Base-by-base conservation (phyloP, 805 yeast species). In the Pichia paraexigua region DNA sequence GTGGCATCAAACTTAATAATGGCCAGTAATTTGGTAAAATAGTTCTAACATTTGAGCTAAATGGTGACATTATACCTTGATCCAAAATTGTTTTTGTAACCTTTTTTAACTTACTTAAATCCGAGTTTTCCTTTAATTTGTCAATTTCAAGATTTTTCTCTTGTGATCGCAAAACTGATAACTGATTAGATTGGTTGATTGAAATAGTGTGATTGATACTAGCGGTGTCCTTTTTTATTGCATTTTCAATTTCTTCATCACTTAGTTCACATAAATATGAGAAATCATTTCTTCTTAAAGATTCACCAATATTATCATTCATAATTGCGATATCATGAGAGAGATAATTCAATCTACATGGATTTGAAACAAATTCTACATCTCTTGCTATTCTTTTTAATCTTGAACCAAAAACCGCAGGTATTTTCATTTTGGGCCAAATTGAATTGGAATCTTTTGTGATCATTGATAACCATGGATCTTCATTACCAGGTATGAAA, bases 31-130 rank as follows among this genome's bases (percentile, higher is more conserved):
- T 83, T 72, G 95, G 79, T 21, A 79, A 70, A 1, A 87, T 72
- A 0, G 95, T 86, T 54, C 87, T 76, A 27, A 79, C 68, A 22
- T 72, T 67, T 20, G 72, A 66, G 2, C 81, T 69, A 61, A 91
- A 89, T 13, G 99, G 99, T 32, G 94, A 85, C 45, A 94, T 65
- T 61, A 81, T 85, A 0, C 94, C 94, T 67, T 94, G 99, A 61
- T 88, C 96, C 13, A 94, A 66, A 0, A 94, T 54, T 0, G 97
- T 90, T 56, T 86, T 83, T 18, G 85, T 87, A 2, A 90, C 67
- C 60, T 84, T 83, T 55, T 88, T 74, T 0, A 89, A 79, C 63
- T 83, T 86, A 42, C 70, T 68, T 3, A 78, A 65, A 47, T 78
- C 79, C 6, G 78, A 64, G 0, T 82, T 56, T 15, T 64, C 70